Percentiles rank a stretch among this genome's conserved stretches.
Evolutionary conservation across 306 rosid genomes (phyloP).

Genomic region (Rubus parviflorus): DNA sequence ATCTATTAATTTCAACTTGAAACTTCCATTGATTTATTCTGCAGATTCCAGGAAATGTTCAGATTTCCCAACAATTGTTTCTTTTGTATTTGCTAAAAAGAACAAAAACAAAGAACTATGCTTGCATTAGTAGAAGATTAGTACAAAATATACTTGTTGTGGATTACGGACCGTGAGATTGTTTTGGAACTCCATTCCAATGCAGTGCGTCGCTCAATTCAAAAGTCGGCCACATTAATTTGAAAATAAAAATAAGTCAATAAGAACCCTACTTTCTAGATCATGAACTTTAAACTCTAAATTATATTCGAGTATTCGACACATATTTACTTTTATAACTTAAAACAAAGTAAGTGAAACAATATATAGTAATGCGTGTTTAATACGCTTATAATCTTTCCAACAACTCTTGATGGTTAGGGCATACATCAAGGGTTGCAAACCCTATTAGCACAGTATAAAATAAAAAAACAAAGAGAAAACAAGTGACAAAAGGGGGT

Average conservation of each 20-base stretch:
- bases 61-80: neutral
- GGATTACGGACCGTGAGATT: neutral
- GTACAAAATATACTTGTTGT: neutral
- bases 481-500: neutral
- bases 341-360: too few species aligned
- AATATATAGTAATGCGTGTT: too few species aligned
- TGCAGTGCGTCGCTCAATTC: too few species aligned
- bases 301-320: too few species aligned
- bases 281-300: too few species aligned
- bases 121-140: neutral
- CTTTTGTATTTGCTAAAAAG: neutral
- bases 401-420: neutral
- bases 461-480: neutral
- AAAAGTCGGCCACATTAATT: too few species aligned
- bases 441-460: neutral
- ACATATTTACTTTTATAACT: too few species aligned
- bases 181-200: too few species aligned
- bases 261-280: too few species aligned
- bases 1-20: neutral
- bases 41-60: slow-evolving; percentile 12
- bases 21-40: neutral
- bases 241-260: too few species aligned
- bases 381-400: too few species aligned
- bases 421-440: neutral
- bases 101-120: neutral